Evolutionary conservation across 2,329 filamentous ascomycete species (phyloP).

Genomic region (Exserohilum rostratum): DNA sequence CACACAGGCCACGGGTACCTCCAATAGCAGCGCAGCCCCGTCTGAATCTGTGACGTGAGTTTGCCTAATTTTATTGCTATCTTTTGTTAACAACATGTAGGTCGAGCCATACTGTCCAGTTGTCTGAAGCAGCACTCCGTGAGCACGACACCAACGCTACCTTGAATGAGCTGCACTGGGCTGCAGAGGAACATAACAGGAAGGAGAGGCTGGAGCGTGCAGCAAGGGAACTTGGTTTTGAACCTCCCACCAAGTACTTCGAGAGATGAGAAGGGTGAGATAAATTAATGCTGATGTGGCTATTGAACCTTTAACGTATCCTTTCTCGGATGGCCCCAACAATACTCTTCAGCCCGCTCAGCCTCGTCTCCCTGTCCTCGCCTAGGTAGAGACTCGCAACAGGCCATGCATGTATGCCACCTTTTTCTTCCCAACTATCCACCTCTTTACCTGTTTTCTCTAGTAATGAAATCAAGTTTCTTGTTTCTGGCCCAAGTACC

Average conservation of each 20-base stretch:
- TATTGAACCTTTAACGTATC: slow-evolving; percentile 23
- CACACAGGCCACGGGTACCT: background rate
- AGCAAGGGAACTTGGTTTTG: slow-evolving; percentile 13
- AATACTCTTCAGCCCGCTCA: slow-evolving; percentile 56
- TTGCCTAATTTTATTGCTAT: background rate
- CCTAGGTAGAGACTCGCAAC: slow-evolving; percentile 68
- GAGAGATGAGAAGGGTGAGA: slow-evolving; percentile 3
- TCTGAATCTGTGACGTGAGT: background rate
- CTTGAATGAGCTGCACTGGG: background rate
- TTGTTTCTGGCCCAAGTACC: slow-evolving; percentile 74
- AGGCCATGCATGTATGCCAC: slow-evolving; percentile 82
- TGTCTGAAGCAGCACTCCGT: background rate
- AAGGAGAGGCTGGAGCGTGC: slow-evolving; percentile 11
- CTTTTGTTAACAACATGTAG: background rate
- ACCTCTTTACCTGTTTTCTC: slow-evolving; percentile 61
- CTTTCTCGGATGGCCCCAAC: slow-evolving; percentile 45
- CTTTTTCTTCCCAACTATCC: slow-evolving; percentile 65
- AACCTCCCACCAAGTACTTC: slow-evolving; percentile 11
- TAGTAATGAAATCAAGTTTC: slow-evolving; percentile 63
- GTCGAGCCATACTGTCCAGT: background rate
- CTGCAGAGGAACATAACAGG: slow-evolving; percentile 4
- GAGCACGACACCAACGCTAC: background rate
- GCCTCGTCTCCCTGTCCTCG: slow-evolving; percentile 53
- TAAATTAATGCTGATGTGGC: background rate
- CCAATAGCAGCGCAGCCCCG: background rate